Conservation (phyloP, 2,329 filamentous ascomycete species). For the Cladophialophora yegresii region DNA sequence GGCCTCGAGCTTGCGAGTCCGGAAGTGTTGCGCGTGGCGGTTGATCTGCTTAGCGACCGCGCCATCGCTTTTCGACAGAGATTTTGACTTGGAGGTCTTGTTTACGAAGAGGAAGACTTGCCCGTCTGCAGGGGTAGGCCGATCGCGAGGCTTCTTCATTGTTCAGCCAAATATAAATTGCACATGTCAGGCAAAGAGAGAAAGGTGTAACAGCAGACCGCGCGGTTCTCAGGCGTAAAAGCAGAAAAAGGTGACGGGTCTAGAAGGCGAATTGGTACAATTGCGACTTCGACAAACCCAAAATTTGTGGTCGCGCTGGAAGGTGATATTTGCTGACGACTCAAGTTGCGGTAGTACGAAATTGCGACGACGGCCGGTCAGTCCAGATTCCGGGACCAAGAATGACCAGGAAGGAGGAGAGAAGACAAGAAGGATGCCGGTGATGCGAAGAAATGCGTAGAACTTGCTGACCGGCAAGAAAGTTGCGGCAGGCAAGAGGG, state of each 20-base stretch:
- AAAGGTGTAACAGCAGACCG: not conserved
- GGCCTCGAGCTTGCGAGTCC: conserved; percentile 27
- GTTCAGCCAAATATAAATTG: conserved; percentile 7
- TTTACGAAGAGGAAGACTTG: conserved; percentile 33
- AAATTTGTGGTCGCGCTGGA: not conserved
- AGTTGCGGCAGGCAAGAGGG: not conserved
- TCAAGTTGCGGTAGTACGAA: not conserved
- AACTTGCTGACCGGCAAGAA: not conserved
- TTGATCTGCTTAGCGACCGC: conserved; percentile 32
- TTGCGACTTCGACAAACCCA: not conserved
- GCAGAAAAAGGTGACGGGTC: not conserved
- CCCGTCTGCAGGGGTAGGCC: conserved; percentile 11
- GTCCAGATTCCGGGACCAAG: not conserved
- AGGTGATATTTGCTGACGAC: not conserved
- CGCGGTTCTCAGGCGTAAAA: not conserved
- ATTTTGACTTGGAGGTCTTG: conserved; percentile 33
- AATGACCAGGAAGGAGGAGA: not conserved
- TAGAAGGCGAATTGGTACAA: not conserved
- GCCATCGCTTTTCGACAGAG: conserved; percentile 32
- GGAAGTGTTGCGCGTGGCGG: conserved; percentile 32
- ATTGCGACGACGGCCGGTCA: not conserved
- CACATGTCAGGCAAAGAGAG: conserved; percentile 6
- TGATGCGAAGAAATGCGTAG: not conserved
- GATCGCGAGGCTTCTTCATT: conserved; percentile 27
- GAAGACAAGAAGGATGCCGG: not conserved